These are phyloP conservation scores for Deuterostichococcus epilithicus DNA, from an alignment of 139 green algal genomes.

Conservation along the genomic window DNA sequence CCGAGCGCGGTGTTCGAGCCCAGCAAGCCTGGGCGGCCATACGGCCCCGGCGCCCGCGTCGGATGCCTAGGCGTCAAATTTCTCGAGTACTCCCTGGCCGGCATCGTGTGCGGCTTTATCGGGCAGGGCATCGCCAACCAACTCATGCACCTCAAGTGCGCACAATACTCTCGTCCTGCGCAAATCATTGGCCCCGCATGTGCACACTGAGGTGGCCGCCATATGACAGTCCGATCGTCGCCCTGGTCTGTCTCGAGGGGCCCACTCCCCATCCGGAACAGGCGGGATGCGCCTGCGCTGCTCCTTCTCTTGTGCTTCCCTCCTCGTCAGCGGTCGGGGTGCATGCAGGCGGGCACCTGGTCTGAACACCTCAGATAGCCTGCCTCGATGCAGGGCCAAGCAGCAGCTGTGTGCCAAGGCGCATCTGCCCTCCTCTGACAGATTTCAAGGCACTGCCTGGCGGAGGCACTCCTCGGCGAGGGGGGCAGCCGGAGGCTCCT, in stretches of 20 bases:
- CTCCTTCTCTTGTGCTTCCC: neutral
- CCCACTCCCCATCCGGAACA: neutral
- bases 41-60: constrained; percentile 43
- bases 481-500: too few species aligned
- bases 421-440: too few species aligned
- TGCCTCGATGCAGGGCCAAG: too few species aligned
- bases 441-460: too few species aligned
- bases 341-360: too few species aligned
- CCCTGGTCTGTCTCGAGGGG: neutral
- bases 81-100: constrained; percentile 84
- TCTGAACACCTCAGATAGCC: too few species aligned
- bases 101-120: constrained; percentile 82
- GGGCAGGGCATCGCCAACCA: constrained; percentile 89
- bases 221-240: too few species aligned
- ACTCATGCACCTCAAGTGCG: constrained; percentile 76
- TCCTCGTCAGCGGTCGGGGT: too few species aligned
- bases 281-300: neutral
- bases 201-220: neutral
- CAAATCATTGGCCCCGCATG: too few species aligned
- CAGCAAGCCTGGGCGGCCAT: constrained; percentile 47
- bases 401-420: too few species aligned
- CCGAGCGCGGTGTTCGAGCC: constrained; percentile 75
- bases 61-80: constrained; percentile 75
- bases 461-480: too few species aligned
- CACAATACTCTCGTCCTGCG: neutral